phyloP scores from a whole-genome alignment of 352 stramenopile genomes.

The Phytophthora chlamydospora region DNA sequence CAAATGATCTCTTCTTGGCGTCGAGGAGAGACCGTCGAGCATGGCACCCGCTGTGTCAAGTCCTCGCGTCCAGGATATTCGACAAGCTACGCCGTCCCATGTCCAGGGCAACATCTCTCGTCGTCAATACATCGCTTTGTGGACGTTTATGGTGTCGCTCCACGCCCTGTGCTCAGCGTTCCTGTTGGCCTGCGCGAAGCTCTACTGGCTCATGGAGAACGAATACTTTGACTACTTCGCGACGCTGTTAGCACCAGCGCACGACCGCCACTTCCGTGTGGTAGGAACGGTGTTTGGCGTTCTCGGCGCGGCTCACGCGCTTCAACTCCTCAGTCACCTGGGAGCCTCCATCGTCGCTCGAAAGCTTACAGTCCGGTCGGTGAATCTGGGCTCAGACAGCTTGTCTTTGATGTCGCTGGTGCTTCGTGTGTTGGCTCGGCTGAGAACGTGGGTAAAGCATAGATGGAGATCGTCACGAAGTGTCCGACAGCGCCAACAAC shows the following conservation, averaged over 20 bases:
- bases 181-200: constrained; percentile 18
- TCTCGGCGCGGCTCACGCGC: constrained; percentile 15
- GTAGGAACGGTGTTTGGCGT: constrained; percentile 22
- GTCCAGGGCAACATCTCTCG: background rate
- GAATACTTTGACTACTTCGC: constrained; percentile 49
- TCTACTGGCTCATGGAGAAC: constrained; percentile 43
- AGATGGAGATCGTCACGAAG: background rate
- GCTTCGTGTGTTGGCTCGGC: background rate
- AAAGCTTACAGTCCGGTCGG: constrained; percentile 4
- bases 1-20: background rate
- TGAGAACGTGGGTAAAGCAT: background rate
- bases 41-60: constrained; percentile 9
- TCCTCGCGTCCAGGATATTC: constrained; percentile 5
- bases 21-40: constrained; percentile 4
- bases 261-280: constrained; percentile 23
- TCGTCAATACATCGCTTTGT: constrained; percentile 13
- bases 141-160: constrained; percentile 18
- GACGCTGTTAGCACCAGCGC: constrained; percentile 24
- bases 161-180: constrained; percentile 28
- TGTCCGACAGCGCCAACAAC: background rate
- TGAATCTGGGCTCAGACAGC: background rate
- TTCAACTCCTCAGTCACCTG: constrained; percentile 16
- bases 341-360: constrained; percentile 9
- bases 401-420: constrained; percentile 6
- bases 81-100: background rate